Evolutionary conservation across 148 eudicot species (phyloP).

Genomic region (Vaccinium myrtillus): DNA sequence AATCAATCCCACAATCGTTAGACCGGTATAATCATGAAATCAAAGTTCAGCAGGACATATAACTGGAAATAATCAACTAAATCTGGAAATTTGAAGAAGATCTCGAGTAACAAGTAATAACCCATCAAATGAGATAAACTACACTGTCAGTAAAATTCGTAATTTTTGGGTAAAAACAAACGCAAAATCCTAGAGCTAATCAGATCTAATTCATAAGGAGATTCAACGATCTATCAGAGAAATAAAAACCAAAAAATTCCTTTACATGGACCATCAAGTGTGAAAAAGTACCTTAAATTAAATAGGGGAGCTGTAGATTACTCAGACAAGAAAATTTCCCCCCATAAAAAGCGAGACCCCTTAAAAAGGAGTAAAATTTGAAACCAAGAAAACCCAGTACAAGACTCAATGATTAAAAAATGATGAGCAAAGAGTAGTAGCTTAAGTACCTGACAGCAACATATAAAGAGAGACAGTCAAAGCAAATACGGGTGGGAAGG

Average conservation of each 20-base stretch:
- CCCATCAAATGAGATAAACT: conserved; percentile 11
- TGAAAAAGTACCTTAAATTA: conserved; percentile 15
- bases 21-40: not conserved
- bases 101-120: not conserved
- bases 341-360: not conserved
- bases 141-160: not conserved
- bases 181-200: not conserved
- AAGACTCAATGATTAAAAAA: conserved; percentile 21
- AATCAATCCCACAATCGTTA: not conserved
- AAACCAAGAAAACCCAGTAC: conserved; percentile 13
- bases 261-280: not conserved
- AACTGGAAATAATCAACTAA: no score
- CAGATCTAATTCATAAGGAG: not conserved
- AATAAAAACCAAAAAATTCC: not conserved
- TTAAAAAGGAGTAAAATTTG: not conserved
- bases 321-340: conserved; percentile 15
- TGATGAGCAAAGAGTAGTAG: conserved; percentile 7
- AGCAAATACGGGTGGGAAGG: conserved; percentile 5
- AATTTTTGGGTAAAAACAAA: not conserved
- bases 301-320: not conserved
- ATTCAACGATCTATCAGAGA: no score
- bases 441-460: conserved; percentile 23
- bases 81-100: conserved; percentile 11
- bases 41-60: not conserved
- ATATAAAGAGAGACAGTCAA: conserved; percentile 6